Base-by-base conservation (phyloP, 2,329 filamentous ascomycete species). In the Setomelanomma holmii region DNA sequence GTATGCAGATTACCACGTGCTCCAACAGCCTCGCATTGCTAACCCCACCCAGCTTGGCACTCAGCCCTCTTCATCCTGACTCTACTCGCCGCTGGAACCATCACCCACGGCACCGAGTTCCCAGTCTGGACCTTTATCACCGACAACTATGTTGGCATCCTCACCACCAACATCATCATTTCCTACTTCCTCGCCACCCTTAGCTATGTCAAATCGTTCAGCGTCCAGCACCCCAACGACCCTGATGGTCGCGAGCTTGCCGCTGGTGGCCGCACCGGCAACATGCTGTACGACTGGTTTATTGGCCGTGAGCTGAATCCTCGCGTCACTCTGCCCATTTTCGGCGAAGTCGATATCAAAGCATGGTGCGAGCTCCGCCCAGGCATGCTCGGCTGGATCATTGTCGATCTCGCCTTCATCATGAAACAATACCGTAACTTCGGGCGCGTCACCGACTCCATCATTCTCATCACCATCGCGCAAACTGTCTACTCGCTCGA, bases 241-340 rank as follows among this genome's bases (percentile, higher is more conserved):
- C 79, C 83, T 11, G 82, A 88, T 41, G 79, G 84, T 56, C 89
- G 93, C 35, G 88, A 95, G 72, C 83, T 98, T 6, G 93, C 93
- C 0, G 85, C 86, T 1, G 92, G 93, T 38, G 93, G 92, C 14
- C 85, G 89, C 69, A 87, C 86, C 1, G 93, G 92, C 51, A 97
- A 96, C 75, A 78, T 91, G 58, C 76, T 97, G 33, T 97, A 98
- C 74, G 93, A 98, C 76, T 98, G 91, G 86, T 98, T 92, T 78
- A 97, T 98, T 60, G 93, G 93, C 17, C 90, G 93, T 22, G 93
- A 98, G 75, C 86, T 98, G 55, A 98, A 98, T 77, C 93, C 93
- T 3, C 90, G 93, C 42, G 76, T 96, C 53, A 85, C 82, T 0
- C 78, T 96, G 20, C 92, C 92, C 2, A 74, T 96, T 42, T 82